phyloP scores from a whole-genome alignment of 495 filamentous ascomycete species.

The Staphylotrichum longicolle region DNA sequence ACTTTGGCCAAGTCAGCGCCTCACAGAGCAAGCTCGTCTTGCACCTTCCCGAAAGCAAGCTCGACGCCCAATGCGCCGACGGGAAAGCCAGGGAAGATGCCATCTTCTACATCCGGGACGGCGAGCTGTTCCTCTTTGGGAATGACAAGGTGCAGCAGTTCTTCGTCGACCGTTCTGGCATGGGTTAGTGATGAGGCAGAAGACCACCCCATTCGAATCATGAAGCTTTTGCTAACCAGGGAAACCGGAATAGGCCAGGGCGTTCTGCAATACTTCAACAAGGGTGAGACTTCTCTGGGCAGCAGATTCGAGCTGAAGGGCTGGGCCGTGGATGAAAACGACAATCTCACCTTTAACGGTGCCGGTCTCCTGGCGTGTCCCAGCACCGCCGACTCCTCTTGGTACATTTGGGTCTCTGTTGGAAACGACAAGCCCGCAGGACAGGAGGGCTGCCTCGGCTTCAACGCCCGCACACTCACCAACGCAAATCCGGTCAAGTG shows the following conservation, averaged over 20 bases:
- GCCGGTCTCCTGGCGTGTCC: conserved; percentile 50
- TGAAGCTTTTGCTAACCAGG: background rate
- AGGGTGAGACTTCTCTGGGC: conserved; percentile 36
- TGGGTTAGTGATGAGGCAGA: conserved; percentile 32
- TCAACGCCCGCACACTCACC: conserved; percentile 37
- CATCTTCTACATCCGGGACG: conserved; percentile 50
- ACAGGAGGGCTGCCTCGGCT: conserved; percentile 46
- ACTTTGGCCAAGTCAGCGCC: conserved; percentile 44
- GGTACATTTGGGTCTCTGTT: conserved; percentile 47
- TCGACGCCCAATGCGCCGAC: conserved; percentile 46
- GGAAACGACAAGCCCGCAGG: conserved; percentile 45
- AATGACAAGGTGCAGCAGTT: conserved; percentile 46
- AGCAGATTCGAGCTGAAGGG: conserved; percentile 43
- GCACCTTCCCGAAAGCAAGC: conserved; percentile 32
- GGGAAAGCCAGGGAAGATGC: conserved; percentile 40
- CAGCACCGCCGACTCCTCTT: conserved; percentile 42
- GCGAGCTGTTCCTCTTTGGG: conserved; percentile 47
- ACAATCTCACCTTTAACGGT: conserved; percentile 46
- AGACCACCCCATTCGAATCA: background rate
- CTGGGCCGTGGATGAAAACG: conserved; percentile 42
- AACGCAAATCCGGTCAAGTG: conserved; percentile 33
- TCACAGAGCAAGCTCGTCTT: conserved; percentile 46
- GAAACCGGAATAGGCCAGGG: conserved; percentile 38
- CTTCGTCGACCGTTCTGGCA: conserved; percentile 54
- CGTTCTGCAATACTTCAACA: conserved; percentile 50